Percentiles rank a stretch among this genome's conserved stretches.
Conservation (phyloP, 2,329 filamentous ascomycete species). For the Ceratocystis albifundus region DNA sequence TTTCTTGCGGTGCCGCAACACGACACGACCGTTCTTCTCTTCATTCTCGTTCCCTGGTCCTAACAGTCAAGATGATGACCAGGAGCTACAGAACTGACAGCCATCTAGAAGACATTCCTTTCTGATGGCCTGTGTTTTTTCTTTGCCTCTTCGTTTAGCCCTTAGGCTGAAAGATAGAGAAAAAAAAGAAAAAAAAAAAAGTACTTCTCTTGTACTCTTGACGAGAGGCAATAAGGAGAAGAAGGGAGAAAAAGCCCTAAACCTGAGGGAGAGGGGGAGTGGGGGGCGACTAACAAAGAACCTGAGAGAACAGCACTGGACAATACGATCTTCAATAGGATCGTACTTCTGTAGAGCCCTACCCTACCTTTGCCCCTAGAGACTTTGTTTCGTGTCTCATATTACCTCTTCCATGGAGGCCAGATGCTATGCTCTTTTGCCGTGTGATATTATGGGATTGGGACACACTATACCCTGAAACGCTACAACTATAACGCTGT, state of each 20-base stretch:
- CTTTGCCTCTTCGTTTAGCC: not conserved
- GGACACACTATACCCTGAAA: no score
- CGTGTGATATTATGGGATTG: not conserved
- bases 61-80: not conserved
- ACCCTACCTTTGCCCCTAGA: not conserved
- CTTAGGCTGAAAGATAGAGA: not conserved
- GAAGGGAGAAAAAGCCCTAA: not conserved
- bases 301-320: not conserved
- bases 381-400: not conserved
- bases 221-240: not conserved
- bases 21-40: not conserved
- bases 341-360: not conserved
- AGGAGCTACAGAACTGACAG: conserved; percentile 1
- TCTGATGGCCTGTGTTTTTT: not conserved
- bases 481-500: not conserved
- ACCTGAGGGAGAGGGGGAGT: no score
- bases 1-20: not conserved
- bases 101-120: conserved; percentile 9
- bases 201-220: not conserved
- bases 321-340: conserved; percentile 3
- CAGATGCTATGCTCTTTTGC: not conserved
- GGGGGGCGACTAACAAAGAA: no score
- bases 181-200: not conserved
- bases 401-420: not conserved
- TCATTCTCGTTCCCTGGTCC: not conserved